Evolutionary conservation across 805 yeast genomes (phyloP), one percentile per base, ranked within the genome.

Genomic region (Debaryomyces hansenii): DNA sequence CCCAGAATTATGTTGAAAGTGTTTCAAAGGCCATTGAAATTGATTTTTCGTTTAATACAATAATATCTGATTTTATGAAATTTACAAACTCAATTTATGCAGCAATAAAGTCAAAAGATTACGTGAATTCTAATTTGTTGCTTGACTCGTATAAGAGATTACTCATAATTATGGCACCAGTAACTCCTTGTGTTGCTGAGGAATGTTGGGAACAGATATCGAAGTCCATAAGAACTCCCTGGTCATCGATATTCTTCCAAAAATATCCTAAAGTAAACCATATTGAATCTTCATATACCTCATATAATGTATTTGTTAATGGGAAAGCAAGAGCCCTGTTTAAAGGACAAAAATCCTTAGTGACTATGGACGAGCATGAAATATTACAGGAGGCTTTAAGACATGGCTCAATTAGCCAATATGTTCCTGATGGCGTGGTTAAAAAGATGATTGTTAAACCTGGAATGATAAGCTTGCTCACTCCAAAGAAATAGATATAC

Each of bases 31-130:
- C 96, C 0, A 79, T 88, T 45, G 80, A 73, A 18, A 70, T 66
- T 0, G 76, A 80, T 0, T 66, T 86, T 21, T 75, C 90, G 0
- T 70, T 92, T 61, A 92, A 94, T 63, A 91, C 97, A 0, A 83
- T 90, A 1, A 79, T 94, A 20, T 88, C 97, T 0, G 95, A 90
- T 60, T 86, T 82, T 58, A 92, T 90, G 96, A 94, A 90, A 58
- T 63, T 84, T 41, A 85, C 95, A 9, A 80, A 82, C 34, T 53
- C 72, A 1, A 55, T 87, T 14, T 57, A 63, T 2, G 51, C 60
- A 2, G 75, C 78, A 0, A 37, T 71, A 3, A 74, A 75, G 32
- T 58, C 67, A 5, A 55, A 65, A 0, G 52, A 60, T 4, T 18
- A 35, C 1, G 66, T 80, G 8, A 62, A 67, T 36, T 51, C 62